Percentiles rank a stretch among this genome's conserved stretches.
Evolutionary conservation across 2,329 filamentous ascomycete species (phyloP).

Genomic region (Curvularia lunata): DNA sequence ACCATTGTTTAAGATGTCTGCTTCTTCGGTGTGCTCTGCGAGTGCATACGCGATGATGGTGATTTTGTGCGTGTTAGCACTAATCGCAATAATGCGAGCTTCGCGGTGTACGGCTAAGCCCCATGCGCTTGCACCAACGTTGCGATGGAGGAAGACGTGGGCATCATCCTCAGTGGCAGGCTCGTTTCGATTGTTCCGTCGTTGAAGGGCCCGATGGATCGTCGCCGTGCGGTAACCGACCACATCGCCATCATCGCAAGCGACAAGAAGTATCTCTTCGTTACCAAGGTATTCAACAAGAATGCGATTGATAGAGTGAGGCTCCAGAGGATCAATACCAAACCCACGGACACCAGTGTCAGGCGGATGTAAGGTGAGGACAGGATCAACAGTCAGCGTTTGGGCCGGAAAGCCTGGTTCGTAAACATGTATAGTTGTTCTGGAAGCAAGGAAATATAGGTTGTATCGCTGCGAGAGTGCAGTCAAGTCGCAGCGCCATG

Average conservation of each 20-base stretch:
- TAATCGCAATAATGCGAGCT: constrained; percentile 85
- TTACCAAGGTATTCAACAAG: constrained; percentile 54
- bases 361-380: constrained; percentile 50
- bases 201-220: constrained; percentile 35
- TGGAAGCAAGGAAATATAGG: constrained; percentile 57
- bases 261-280: constrained; percentile 58
- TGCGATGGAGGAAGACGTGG: constrained; percentile 72
- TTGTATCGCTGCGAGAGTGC: constrained; percentile 55
- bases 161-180: constrained; percentile 51
- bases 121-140: constrained; percentile 83
- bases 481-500: constrained; percentile 55
- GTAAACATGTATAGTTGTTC: constrained; percentile 51
- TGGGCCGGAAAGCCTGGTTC: constrained; percentile 54
- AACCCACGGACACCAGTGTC: constrained; percentile 34
- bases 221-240: constrained; percentile 49
- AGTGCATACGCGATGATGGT: constrained; percentile 67
- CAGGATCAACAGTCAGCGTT: constrained; percentile 42
- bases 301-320: constrained; percentile 55
- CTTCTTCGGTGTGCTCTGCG: constrained; percentile 10
- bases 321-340: constrained; percentile 44
- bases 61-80: constrained; percentile 71
- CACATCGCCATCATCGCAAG: constrained; percentile 64
- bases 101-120: constrained; percentile 81
- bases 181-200: constrained; percentile 8
- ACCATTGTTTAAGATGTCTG: constrained; percentile 5